phyloP scores from a whole-genome alignment of 331 rosid genomes.

The Acacia concinna region DNA sequence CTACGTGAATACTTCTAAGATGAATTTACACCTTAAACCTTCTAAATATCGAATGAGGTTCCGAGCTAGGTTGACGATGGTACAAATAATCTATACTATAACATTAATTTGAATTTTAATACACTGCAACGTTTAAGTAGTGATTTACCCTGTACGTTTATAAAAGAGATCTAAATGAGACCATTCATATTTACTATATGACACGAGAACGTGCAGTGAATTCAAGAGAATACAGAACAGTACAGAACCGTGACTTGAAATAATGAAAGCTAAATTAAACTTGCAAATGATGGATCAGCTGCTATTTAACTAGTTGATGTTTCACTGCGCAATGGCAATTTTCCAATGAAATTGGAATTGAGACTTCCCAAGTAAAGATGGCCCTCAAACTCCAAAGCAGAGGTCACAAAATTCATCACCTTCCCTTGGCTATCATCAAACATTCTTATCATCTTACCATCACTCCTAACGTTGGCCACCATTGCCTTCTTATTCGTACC shows the following conservation, averaged over 20 bases:
- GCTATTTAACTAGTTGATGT: background rate
- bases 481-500: slow-evolving; percentile 41
- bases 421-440: slow-evolving; percentile 62
- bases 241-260: background rate
- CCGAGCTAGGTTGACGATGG: background rate
- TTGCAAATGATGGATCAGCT: background rate
- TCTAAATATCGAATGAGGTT: background rate
- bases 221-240: background rate
- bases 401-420: slow-evolving; percentile 63
- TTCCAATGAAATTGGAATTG: slow-evolving; percentile 60
- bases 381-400: slow-evolving; percentile 67
- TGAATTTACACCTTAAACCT: too few relatives aligned
- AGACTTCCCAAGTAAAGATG: slow-evolving; percentile 80
- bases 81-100: too few relatives aligned
- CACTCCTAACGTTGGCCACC: slow-evolving; percentile 58
- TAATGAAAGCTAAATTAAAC: background rate
- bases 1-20: too few relatives aligned
- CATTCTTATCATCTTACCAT: slow-evolving; percentile 56
- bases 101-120: too few relatives aligned
- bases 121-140: background rate
- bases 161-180: background rate
- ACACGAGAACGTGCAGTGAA: background rate
- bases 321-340: slow-evolving; percentile 36
- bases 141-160: background rate
- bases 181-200: background rate